A percentile compares a stretch with the other conserved stretches of the same genome.
Evolutionary conservation across 2,329 filamentous ascomycete genomes (phyloP).

Genomic region (Trichoderma koningii): DNA sequence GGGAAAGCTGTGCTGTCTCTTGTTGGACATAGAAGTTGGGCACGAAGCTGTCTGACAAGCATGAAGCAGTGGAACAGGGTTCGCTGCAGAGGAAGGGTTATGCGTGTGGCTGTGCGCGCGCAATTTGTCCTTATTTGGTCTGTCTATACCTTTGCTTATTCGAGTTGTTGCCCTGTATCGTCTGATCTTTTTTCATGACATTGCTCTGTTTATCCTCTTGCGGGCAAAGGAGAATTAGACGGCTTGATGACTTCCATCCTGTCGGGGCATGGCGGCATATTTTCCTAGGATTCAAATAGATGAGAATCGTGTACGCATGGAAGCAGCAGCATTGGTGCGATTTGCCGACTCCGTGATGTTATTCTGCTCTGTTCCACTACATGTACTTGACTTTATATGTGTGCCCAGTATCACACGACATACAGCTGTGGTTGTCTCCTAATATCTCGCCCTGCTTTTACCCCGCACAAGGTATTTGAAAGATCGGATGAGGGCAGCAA

Average conservation of each 20-base stretch:
- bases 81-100: conserved; percentile 1
- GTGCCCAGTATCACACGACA: too few relatives aligned
- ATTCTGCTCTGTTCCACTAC: too few relatives aligned
- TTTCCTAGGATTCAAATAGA: conserved; percentile 6
- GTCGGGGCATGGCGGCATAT: background rate
- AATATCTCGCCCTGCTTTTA: too few relatives aligned
- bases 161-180: background rate
- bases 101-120: background rate
- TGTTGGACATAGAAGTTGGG: conserved; percentile 7
- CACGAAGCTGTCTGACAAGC: conserved; percentile 22
- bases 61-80: conserved; percentile 2
- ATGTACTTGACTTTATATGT: too few relatives aligned
- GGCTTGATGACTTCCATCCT: background rate
- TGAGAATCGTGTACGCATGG: conserved; percentile 7
- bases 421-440: too few relatives aligned
- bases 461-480: too few relatives aligned
- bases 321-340: too few relatives aligned
- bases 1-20: background rate
- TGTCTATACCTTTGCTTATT: background rate
- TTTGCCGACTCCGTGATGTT: too few relatives aligned
- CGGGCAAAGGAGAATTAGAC: conserved; percentile 9
- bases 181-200: background rate
- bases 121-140: background rate
- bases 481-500: too few relatives aligned
- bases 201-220: background rate